phyloP scores from a whole-genome alignment of 2,329 filamentous ascomycete genomes.

The Sporothrix schenckii region DNA sequence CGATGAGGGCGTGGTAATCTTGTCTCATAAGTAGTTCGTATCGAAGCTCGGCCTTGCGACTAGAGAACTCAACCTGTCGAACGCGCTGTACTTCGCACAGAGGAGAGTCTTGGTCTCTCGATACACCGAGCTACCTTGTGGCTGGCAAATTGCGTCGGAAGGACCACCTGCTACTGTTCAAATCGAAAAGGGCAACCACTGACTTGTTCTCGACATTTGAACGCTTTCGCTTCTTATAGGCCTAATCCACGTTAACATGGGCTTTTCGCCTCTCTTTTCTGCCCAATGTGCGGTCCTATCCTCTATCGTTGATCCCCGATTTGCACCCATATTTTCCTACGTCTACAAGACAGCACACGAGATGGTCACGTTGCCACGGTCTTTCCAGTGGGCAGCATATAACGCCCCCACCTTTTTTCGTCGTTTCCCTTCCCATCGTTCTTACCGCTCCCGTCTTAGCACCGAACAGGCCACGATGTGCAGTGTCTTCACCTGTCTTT shows the following conservation, averaged over 20 bases:
- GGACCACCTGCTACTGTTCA: no score
- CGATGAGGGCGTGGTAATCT: not conserved
- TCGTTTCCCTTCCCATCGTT: not conserved
- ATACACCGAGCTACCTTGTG: no score
- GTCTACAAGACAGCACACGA: not conserved
- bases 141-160: no score
- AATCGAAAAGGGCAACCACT: no score
- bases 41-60: not conserved
- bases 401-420: not conserved
- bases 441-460: constrained; percentile 17
- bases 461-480: constrained; percentile 1
- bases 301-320: no score
- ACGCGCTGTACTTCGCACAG: no score
- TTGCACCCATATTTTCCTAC: not conserved
- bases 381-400: constrained; percentile 18
- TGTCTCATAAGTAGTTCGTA: not conserved
- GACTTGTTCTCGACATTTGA: not conserved
- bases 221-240: not conserved
- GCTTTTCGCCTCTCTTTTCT: not conserved
- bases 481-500: not conserved
- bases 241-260: not conserved
- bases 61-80: no score
- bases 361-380: not conserved
- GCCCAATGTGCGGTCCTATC: not conserved
- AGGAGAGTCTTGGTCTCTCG: no score